A percentile compares a stretch with the other conserved stretches of the same genome.
Evolutionary conservation across 2,329 filamentous ascomycete species (phyloP).

Genomic region (Cladosporium colombiae): DNA sequence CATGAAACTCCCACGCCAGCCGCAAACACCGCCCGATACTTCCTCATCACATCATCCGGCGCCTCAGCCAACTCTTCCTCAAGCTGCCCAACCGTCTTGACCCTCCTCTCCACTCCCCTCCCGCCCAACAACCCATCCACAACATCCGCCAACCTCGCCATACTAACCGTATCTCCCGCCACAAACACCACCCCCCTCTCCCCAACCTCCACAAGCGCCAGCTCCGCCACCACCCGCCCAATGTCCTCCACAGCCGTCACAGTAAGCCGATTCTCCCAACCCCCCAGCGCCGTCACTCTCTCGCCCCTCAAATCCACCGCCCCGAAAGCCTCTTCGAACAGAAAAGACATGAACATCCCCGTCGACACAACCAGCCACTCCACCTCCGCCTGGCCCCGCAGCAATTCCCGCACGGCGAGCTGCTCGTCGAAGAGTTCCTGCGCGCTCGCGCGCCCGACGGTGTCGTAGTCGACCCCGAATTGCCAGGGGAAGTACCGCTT

Average conservation of each 20-base stretch:
- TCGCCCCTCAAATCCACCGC: conserved; percentile 54
- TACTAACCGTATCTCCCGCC: conserved; percentile 64
- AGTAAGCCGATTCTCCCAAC: conserved; percentile 64
- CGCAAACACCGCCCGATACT: conserved; percentile 64
- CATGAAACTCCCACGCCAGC: conserved; percentile 61
- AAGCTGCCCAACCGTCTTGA: conserved; percentile 52
- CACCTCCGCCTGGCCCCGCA: conserved; percentile 42
- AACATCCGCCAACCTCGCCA: conserved; percentile 51
- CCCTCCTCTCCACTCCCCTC: conserved; percentile 49
- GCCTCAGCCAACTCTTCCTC: conserved; percentile 49
- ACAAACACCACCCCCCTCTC: conserved; percentile 55
- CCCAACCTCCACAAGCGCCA: conserved; percentile 48
- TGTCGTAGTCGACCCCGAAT: conserved; percentile 71
- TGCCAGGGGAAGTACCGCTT: conserved; percentile 69
- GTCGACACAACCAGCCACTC: conserved; percentile 67
- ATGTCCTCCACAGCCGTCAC: conserved; percentile 66
- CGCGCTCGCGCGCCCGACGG: conserved; percentile 58
- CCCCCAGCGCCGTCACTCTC: conserved; percentile 51
- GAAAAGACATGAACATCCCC: conserved; percentile 69
- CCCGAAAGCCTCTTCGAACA: conserved; percentile 65
- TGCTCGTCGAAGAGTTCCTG: conserved; percentile 71
- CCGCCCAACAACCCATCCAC: conserved; percentile 48
- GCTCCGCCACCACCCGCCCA: conserved; percentile 59
- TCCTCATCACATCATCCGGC: conserved; percentile 53
- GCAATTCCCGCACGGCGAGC: conserved; percentile 56